Conservation (phyloP, 176 grass and related monocot species). For the Elaeis guineensis region DNA sequence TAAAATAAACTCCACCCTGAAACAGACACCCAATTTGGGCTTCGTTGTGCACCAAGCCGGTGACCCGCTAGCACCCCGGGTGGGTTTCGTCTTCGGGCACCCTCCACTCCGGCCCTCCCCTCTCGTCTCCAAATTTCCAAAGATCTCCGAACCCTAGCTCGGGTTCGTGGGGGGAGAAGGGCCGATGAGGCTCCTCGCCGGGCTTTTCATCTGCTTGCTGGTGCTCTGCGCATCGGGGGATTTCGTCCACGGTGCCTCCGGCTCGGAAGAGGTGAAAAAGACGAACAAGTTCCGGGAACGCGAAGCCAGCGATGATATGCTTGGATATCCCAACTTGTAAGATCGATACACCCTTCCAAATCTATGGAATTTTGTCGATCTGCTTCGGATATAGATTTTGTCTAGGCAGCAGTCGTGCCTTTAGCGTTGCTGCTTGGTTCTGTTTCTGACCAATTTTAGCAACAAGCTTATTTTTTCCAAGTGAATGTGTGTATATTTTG, state of each 20-base stretch:
- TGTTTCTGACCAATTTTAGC: not conserved
- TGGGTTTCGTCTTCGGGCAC: too few relatives aligned
- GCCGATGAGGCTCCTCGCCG: slow-evolving; percentile 27
- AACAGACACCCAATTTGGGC: too few relatives aligned
- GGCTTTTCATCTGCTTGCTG: slow-evolving; percentile 13
- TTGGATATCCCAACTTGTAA: slow-evolving; percentile 74
- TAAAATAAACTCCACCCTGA: too few relatives aligned
- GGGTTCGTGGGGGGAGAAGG: slow-evolving; percentile 8
- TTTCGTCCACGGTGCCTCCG: not conserved
- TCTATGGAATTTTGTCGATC: too few relatives aligned
- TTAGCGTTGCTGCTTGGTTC: not conserved
- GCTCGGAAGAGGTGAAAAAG: slow-evolving; percentile 15
- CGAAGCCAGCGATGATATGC: slow-evolving; percentile 74
- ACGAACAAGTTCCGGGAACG: slow-evolving; percentile 97
- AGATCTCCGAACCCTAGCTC: not conserved
- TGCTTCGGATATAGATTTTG: not conserved
- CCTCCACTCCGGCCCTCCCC: too few relatives aligned
- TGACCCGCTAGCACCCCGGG: too few relatives aligned
- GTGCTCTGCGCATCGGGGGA: slow-evolving; percentile 20
- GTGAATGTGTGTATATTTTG: not conserved
- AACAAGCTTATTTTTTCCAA: not conserved
- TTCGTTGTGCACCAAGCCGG: too few relatives aligned
- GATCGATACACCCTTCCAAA: not conserved
- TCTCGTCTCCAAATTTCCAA: not conserved
- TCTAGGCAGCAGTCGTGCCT: not conserved